Percentiles rank a stretch among this genome's conserved stretches.
Conservation (phyloP, 306 rosid species). For the Malus sylvestris region DNA sequence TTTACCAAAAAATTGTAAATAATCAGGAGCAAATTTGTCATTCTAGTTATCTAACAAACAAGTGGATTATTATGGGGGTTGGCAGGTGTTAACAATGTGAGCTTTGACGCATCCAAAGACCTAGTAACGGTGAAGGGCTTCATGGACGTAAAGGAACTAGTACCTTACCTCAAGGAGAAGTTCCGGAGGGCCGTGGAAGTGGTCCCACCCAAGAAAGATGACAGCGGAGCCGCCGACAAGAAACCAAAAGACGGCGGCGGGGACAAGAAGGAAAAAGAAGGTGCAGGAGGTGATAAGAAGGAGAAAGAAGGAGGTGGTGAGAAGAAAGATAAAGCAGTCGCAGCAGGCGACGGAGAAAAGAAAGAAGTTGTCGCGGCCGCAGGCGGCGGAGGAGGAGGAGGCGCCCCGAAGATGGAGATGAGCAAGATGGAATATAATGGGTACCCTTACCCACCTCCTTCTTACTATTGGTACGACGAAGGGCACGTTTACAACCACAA, state of each 20-base stretch:
- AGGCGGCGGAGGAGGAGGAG: slow-evolving; percentile 12
- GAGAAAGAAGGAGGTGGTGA: slow-evolving; percentile 20
- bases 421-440: slow-evolving; percentile 67
- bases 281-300: slow-evolving; percentile 16
- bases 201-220: slow-evolving; percentile 53
- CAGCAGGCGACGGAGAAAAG: not conserved
- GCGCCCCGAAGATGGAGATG: slow-evolving; percentile 29
- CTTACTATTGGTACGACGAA: slow-evolving; percentile 39
- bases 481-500: slow-evolving; percentile 19
- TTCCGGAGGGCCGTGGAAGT: slow-evolving; percentile 57
- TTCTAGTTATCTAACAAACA: slow-evolving; percentile 3
- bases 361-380: slow-evolving; percentile 12
- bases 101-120: slow-evolving; percentile 46
- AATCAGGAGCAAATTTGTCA: not conserved
- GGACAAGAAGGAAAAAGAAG: slow-evolving; percentile 11
- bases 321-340: slow-evolving; percentile 25
- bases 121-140: slow-evolving; percentile 61
- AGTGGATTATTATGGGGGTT: not conserved
- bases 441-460: slow-evolving; percentile 13
- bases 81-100: slow-evolving; percentile 65
- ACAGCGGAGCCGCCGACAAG: slow-evolving; percentile 10
- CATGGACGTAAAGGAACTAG: slow-evolving; percentile 46
- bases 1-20: not conserved
- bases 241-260: slow-evolving; percentile 20
- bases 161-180: slow-evolving; percentile 40